A percentile compares a stretch with the other conserved stretches of the same genome.
These are phyloP conservation scores for Pyrus communis DNA, from an alignment of 306 rosid species.

Conservation along the genomic window DNA sequence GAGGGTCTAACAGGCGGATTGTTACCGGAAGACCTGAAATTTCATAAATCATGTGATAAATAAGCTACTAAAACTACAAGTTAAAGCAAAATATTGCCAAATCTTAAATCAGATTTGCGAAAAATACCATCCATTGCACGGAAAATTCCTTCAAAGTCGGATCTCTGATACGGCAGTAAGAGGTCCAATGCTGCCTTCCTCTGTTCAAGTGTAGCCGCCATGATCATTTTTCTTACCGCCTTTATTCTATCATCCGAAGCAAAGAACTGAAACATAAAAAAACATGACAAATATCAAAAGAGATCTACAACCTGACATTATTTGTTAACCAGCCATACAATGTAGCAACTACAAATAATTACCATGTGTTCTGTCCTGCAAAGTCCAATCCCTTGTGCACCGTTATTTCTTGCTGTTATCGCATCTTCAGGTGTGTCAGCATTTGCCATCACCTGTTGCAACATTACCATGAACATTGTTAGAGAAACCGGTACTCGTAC, in stretches of 20 bases:
- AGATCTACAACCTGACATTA: not conserved
- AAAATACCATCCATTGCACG: constrained; percentile 91
- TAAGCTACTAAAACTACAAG: not conserved
- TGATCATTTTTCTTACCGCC: constrained; percentile 92
- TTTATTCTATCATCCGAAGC: constrained; percentile 92
- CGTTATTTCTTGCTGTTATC: constrained; percentile 66
- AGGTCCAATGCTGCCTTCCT: constrained; percentile 77
- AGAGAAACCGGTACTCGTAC: not conserved
- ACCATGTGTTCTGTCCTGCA: constrained; percentile 99
- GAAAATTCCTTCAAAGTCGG: constrained; percentile 94
- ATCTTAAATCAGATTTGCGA: not conserved
- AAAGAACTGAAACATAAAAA: constrained; percentile 66
- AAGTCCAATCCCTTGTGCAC: constrained; percentile 96
- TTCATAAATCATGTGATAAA: not conserved
- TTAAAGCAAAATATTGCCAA: not conserved
- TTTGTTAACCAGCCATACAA: not conserved
- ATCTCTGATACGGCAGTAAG: constrained; percentile 89
- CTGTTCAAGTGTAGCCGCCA: constrained; percentile 74
- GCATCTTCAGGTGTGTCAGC: constrained; percentile 99
- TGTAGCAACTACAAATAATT: not conserved
- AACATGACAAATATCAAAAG: constrained; percentile 4
- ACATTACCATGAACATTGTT: not conserved
- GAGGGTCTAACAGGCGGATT: constrained; percentile 91
- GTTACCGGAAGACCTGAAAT: constrained; percentile 85
- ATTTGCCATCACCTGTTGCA: constrained; percentile 86